Conservation (phyloP, 345 rosid genomes). For the Pugionium dolabratum region DNA sequence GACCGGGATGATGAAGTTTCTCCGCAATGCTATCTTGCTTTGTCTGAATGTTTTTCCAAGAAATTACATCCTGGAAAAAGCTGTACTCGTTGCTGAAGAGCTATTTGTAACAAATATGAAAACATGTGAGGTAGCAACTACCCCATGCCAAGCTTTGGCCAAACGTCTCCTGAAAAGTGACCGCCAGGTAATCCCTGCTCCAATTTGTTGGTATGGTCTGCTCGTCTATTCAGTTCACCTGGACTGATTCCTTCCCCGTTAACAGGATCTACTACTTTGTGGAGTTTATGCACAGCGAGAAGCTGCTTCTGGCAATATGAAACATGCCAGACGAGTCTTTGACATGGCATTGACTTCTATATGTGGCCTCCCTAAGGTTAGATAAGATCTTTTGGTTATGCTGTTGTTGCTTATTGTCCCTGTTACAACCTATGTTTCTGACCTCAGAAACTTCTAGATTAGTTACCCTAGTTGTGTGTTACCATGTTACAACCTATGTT, state of each 20-base stretch:
- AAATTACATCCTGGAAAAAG: slow-evolving; percentile 75
- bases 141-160: slow-evolving; percentile 83
- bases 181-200: slow-evolving; percentile 67
- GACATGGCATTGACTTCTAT: slow-evolving; percentile 91
- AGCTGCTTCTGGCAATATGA: slow-evolving; percentile 78
- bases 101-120: slow-evolving; percentile 56
- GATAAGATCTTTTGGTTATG: slow-evolving; percentile 25
- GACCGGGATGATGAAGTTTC: slow-evolving; percentile 71
- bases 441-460: slow-evolving; percentile 5
- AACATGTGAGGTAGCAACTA: slow-evolving; percentile 53
- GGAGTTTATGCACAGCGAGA: slow-evolving; percentile 96
- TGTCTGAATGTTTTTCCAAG: slow-evolving; percentile 80
- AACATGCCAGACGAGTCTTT: slow-evolving; percentile 83
- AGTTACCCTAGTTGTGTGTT: slow-evolving; percentile 12
- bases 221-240: slow-evolving; percentile 18
- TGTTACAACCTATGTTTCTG: slow-evolving; percentile 21
- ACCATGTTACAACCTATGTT: too few species aligned
- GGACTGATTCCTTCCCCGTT: slow-evolving; percentile 23
- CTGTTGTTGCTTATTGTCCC: slow-evolving; percentile 5
- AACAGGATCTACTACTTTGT: slow-evolving; percentile 83
- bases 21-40: slow-evolving; percentile 79
- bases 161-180: slow-evolving; percentile 87
- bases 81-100: slow-evolving; percentile 89
- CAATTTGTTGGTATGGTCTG: slow-evolving; percentile 18
- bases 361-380: slow-evolving; percentile 72